Evolutionary conservation across 2,329 filamentous ascomycete species (phyloP).

Genomic region (Parastagonospora nodorum): DNA sequence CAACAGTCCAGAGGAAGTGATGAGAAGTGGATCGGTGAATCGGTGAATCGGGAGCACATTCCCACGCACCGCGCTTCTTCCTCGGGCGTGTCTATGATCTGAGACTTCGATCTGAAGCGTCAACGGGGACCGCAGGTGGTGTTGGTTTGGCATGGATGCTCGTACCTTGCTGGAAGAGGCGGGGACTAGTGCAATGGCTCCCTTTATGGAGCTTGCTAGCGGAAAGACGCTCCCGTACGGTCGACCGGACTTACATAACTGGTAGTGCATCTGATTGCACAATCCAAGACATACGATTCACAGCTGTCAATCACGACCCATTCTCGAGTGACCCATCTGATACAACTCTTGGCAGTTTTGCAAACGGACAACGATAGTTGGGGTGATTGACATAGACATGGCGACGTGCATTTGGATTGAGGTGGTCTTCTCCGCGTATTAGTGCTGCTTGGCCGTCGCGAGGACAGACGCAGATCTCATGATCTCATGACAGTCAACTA

Average conservation of each 20-base stretch:
- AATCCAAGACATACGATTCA: too few relatives aligned
- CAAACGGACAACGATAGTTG: slow-evolving; percentile 2
- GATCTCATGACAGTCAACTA: slow-evolving; percentile 1
- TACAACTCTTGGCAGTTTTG: background rate
- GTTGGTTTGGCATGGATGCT: too few relatives aligned
- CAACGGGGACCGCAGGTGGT: background rate
- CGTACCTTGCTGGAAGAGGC: too few relatives aligned
- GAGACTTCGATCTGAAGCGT: slow-evolving; percentile 1
- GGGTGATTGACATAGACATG: background rate
- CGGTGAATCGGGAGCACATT: slow-evolving; percentile 12
- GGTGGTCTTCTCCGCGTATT: slow-evolving; percentile 2
- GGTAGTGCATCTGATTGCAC: too few relatives aligned
- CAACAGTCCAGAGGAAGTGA: slow-evolving; percentile 13
- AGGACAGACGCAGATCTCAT: slow-evolving; percentile 4
- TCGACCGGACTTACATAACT: too few relatives aligned
- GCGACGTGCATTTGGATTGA: background rate
- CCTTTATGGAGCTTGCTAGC: too few relatives aligned
- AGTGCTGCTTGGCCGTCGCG: background rate
- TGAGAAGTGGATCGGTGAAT: slow-evolving; percentile 15
- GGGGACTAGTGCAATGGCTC: too few relatives aligned
- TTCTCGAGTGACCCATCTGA: background rate
- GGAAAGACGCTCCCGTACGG: too few relatives aligned
- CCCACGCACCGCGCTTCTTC: slow-evolving; percentile 16
- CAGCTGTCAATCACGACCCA: background rate
- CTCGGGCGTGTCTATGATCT: slow-evolving; percentile 11